These are phyloP conservation scores for Cutaneotrichosporon spelunceum DNA, from an alignment of 1,284 basidiomycete species.

Conservation along the genomic window DNA sequence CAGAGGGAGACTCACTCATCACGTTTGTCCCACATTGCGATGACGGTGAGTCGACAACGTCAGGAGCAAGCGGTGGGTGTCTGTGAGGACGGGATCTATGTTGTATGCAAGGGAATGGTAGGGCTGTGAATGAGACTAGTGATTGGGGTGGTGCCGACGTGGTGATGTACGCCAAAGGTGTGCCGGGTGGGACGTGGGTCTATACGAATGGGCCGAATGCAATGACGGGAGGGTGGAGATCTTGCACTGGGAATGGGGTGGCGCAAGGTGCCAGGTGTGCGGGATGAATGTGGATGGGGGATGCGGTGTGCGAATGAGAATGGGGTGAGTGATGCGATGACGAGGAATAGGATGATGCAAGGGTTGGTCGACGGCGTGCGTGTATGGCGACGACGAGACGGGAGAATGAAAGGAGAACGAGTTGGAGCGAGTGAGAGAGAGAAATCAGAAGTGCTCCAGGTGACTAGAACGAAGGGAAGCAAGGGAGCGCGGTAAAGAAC, in stretches of 20 bases:
- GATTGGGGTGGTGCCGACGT: not conserved
- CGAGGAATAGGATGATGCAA: not conserved
- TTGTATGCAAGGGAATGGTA: not conserved
- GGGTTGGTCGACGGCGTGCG: not conserved
- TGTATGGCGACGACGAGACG: not conserved
- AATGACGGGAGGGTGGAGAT: not conserved
- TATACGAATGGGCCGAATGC: not conserved
- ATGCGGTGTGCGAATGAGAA: not conserved
- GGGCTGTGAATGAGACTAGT: not conserved
- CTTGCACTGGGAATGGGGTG: not conserved
- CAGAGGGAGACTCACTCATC: not conserved
- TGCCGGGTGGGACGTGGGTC: not conserved
- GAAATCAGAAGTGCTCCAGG: not conserved
- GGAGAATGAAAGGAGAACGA: not conserved
- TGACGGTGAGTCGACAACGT: not conserved
- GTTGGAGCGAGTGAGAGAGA: not conserved
- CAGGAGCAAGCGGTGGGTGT: not conserved
- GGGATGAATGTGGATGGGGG: not conserved
- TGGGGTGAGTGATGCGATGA: not conserved
- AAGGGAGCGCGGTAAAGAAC: too few species aligned
- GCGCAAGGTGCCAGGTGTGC: not conserved
- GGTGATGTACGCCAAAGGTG: not conserved
- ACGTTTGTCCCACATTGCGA: slow-evolving; percentile 1
- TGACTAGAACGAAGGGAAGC: too few species aligned
- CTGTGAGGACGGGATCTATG: not conserved